A percentile compares a stretch with the other conserved stretches of the same genome.
Evolutionary conservation across 2,329 filamentous ascomycete genomes (phyloP).

Genomic region (Triangularia setosa): DNA sequence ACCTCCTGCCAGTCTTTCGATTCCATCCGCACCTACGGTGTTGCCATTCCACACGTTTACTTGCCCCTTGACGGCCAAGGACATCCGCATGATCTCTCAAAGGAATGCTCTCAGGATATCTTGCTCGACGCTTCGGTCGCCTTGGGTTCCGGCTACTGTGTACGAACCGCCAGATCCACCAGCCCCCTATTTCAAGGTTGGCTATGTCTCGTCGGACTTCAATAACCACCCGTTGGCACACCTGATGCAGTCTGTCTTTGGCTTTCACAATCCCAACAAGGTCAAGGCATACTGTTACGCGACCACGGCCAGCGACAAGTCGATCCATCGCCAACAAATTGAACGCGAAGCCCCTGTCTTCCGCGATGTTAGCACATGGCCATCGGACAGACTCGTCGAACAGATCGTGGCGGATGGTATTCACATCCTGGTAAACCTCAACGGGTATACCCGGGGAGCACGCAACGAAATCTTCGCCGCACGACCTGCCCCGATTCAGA

Average conservation of each 20-base stretch:
- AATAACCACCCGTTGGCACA: constrained; percentile 97
- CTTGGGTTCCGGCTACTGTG: constrained; percentile 79
- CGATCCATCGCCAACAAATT: constrained; percentile 85
- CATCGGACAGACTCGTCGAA: constrained; percentile 75
- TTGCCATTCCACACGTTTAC: constrained; percentile 98
- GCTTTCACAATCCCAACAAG: constrained; percentile 69
- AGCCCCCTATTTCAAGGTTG: constrained; percentile 77
- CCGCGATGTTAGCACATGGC: constrained; percentile 81
- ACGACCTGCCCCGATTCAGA: constrained; percentile 89
- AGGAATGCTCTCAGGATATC: constrained; percentile 92
- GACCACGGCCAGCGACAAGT: constrained; percentile 86
- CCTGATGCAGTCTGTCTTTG: constrained; percentile 98
- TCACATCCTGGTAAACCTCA: constrained; percentile 95
- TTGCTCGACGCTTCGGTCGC: constrained; percentile 76
- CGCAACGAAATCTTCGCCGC: constrained; percentile 96
- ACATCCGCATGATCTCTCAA: constrained; percentile 91
- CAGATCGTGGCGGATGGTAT: constrained; percentile 86
- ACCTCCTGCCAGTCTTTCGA: constrained; percentile 66
- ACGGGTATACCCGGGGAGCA: constrained; percentile 95
- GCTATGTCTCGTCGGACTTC: constrained; percentile 97
- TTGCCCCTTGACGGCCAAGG: constrained; percentile 83
- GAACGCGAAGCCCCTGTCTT: constrained; percentile 90
- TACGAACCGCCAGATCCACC: constrained; percentile 84
- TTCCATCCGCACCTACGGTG: constrained; percentile 88
- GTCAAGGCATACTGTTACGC: constrained; percentile 93